Evolutionary conservation across 345 rosid genomes (phyloP), one percentile per base, ranked within the genome.

Genomic region (Toxicodendron radicans): DNA sequence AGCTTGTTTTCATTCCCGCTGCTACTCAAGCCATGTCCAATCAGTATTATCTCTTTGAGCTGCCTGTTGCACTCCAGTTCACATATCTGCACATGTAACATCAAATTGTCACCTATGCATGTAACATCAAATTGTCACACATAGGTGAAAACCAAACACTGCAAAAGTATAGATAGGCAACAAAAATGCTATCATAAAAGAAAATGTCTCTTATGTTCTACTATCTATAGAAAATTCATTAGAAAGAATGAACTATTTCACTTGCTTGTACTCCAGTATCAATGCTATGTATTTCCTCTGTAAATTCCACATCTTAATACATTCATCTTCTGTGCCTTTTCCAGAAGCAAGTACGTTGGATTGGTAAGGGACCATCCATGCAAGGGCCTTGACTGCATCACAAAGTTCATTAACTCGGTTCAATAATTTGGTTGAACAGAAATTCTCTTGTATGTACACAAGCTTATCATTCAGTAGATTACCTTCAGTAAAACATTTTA

Each of bases 311-410:
- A 81, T 48, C 71, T 79, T 85, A 35, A 85, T 82, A 45, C 78
- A 75, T 16, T 87, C 85, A 75, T 87, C 89, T n/a, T 43, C 56
- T 23, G 83, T 72, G 59, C 91, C 91, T 67, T 1, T 27, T 27
- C 89, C 91, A 11, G 91, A 83, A 54, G 89, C 87, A 60, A 87
- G 87, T 14, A 80, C 78, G 46, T 82, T 75, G 21, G 66, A 73
- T 64, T 82, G 86, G 68, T 82, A 79, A 18, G 88, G 91, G 86
- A 85, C 91, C 89, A 83, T 9, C 91, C 89, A 83, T 9, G 87
- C 87, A 66, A 87, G 86, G 66, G 91, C 87, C 79, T 83, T 87
- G 32, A 87, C 87, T 41, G 91, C 88, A 27, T 86, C 80, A 63
- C 58, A 13, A 72, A 85, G 91, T 16, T 69, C 86, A 7, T 12